Percentiles rank a stretch among this genome's conserved stretches.
Conservation (phyloP, 116 monocot species). For the Papilionanthe hybrid region DNA sequence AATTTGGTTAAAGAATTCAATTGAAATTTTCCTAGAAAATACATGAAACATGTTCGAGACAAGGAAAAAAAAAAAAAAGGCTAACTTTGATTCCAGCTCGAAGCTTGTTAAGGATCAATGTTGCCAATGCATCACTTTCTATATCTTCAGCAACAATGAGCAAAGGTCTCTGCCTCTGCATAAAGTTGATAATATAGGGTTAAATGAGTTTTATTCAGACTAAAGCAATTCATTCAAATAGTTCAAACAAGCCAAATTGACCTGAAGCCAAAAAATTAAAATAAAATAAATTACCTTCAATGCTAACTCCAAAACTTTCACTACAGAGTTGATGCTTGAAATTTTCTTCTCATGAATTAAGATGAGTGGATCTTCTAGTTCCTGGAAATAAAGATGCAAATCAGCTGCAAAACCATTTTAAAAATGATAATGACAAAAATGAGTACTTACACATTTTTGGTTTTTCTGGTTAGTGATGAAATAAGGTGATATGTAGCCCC, state of each 20-base stretch:
- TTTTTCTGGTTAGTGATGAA: conserved; percentile 83
- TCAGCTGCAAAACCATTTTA: not conserved
- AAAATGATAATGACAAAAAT: not conserved
- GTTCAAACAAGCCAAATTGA: not conserved
- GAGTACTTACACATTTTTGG: conserved; percentile 83
- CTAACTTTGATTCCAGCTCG: conserved; percentile 82
- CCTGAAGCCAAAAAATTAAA: not conserved
- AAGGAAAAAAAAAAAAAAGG: not conserved
- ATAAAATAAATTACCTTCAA: conserved; percentile 45
- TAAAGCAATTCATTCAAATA: not conserved
- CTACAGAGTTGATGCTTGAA: conserved; percentile 62
- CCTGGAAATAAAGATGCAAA: conserved; percentile 27
- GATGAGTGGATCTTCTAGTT: conserved; percentile 72
- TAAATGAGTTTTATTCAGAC: not conserved
- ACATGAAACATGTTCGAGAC: not conserved
- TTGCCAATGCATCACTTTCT: conserved; percentile 82
- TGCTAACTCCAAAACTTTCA: conserved; percentile 82
- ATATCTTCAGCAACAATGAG: conserved; percentile 94
- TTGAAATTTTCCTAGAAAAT: not conserved
- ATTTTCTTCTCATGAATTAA: conserved; percentile 80
- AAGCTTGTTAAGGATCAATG: conserved; percentile 86
- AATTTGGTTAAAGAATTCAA: not conserved
- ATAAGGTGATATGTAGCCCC: conserved; percentile 91
- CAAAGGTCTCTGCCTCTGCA: conserved; percentile 71
- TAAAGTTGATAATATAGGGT: not conserved